Base-by-base conservation (phyloP, 306 rosid species). In the Purshia tridentata region DNA sequence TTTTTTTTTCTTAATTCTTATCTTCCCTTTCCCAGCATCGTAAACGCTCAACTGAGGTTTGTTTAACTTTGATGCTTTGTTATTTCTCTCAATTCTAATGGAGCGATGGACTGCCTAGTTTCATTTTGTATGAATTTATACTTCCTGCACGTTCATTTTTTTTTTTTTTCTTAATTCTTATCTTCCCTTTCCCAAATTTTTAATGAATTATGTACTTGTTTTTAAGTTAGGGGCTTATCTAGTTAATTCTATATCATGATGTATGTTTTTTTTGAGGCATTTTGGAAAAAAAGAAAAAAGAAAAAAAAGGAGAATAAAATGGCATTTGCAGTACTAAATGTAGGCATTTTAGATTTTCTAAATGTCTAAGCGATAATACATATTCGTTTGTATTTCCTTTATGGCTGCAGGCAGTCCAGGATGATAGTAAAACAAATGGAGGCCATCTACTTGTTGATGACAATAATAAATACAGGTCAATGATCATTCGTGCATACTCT, bases 401-500 rank as follows among this genome's bases (percentile, higher is more conserved):
- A 63, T 78, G 75, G 67, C 45, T 56, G 73, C 86, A 95, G 97
- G 93, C 74, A 78, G 47, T 84, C 80, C 80, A 81, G 1, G 98
- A 91, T 63, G 86, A 22, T 77, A 55, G 83, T 79, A 91, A 87
- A 86, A 73, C 87, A 67, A 91, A 91, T 76, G 98, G 92, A 63
- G 61, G 73, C 55, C 50, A 61, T 78, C 86, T 95, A 72, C 97
- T 94, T 82, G 96, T 88, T 75, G 10, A 94, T 78, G 99, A 95
- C 72, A 77, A 77, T 70, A 87, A 89, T 85, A 95, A 95, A 80
- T 95, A 95, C 85, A 90, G 81, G 83, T 84, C 98, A 22, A 91
- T 95, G 98, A 81, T 69, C 86, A 86, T 89, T 74, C 95, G 99
- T 55, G 88, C 98, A 49, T 86, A 86, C 77, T 95, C 99, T 55